Base-by-base conservation (phyloP, 2,329 filamentous ascomycete genomes). In the Phyllosticta paracitricarpa region DNA sequence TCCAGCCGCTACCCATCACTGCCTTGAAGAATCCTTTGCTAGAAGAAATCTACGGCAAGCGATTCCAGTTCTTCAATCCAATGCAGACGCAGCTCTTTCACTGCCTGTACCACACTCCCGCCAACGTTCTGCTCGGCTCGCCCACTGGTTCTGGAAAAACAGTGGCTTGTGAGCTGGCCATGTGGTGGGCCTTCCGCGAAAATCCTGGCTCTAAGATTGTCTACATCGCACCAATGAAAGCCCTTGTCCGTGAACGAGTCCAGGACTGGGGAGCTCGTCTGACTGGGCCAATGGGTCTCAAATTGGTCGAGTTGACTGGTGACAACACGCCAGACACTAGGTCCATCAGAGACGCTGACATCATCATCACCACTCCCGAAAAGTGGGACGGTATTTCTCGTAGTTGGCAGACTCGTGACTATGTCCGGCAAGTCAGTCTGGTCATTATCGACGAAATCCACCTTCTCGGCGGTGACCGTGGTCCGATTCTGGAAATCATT, bases 31-130 rank as follows among this genome's bases (percentile, higher is more conserved):
- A 97, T 65, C 86, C 90, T 0, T 80, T 86, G 0, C 76, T 99
- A 0, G 93, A 99, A 72, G 90, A 94, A 63, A 83, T 99, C 1
- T 99, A 99, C 69, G 86, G 82, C 0, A 80, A 93, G 71, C 84
- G 91, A 33, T 99, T 99, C 74, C 88, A 94, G 65, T 99, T 88
- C 75, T 99, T 99, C 81, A 99, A 99, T 71, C 94, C 94, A 0
- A 97, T 99, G 95, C 94, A 99, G 74, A 97, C 94, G 0, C 94
- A 99, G 70, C 91, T 99, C 58, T 99, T 99, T 76, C 94, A 99
- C 70, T 93, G 91, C 14, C 82, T 99, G 35, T 99, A 99, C 66
- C 88, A 97, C 71, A 97, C 94, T 0, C 76, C 89, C 7, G 88
- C 89, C 54, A 99, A 99, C 70, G 92, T 99, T 4, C 82, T 99